Evolutionary conservation across 805 yeast genomes (phyloP).

Genomic region (Teunomyces gatunensis): DNA sequence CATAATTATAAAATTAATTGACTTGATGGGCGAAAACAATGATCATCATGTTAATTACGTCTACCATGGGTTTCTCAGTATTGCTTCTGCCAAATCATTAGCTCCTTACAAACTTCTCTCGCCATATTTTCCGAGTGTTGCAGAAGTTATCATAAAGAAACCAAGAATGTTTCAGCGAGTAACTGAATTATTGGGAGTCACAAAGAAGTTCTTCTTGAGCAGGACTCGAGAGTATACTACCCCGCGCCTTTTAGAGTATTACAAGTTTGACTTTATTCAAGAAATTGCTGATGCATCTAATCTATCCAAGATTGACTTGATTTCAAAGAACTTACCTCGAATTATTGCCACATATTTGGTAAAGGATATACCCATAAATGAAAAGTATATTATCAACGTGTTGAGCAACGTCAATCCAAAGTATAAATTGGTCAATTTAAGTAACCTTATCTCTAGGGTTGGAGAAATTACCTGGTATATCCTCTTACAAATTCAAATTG

Average conservation of each 20-base stretch:
- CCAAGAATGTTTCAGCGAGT: constrained; percentile 57
- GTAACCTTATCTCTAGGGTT: constrained; percentile 35
- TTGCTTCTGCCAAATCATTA: constrained; percentile 53
- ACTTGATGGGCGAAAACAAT: constrained; percentile 61
- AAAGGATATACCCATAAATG: constrained; percentile 47
- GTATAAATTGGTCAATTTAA: constrained; percentile 30
- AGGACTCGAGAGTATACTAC: constrained; percentile 72
- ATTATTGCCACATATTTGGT: constrained; percentile 60
- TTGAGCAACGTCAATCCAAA: constrained; percentile 53
- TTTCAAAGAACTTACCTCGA: constrained; percentile 47
- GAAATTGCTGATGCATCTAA: constrained; percentile 56
- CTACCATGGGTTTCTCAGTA: constrained; percentile 55
- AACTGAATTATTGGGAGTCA: constrained; percentile 63
- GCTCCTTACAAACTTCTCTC: constrained; percentile 79
- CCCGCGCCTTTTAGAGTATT: constrained; percentile 70
- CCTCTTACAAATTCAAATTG: constrained; percentile 29
- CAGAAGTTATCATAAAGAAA: constrained; percentile 60
- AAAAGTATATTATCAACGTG: constrained; percentile 49
- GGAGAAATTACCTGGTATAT: constrained; percentile 41
- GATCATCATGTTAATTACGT: constrained; percentile 69
- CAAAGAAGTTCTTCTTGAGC: constrained; percentile 57
- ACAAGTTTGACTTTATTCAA: constrained; percentile 59
- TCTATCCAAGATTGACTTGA: constrained; percentile 45
- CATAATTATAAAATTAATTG: constrained; percentile 61
- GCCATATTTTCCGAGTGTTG: constrained; percentile 73